Evolutionary conservation across 495 filamentous ascomycete genomes (phyloP).

Genomic region (Penicillium odoratum): DNA sequence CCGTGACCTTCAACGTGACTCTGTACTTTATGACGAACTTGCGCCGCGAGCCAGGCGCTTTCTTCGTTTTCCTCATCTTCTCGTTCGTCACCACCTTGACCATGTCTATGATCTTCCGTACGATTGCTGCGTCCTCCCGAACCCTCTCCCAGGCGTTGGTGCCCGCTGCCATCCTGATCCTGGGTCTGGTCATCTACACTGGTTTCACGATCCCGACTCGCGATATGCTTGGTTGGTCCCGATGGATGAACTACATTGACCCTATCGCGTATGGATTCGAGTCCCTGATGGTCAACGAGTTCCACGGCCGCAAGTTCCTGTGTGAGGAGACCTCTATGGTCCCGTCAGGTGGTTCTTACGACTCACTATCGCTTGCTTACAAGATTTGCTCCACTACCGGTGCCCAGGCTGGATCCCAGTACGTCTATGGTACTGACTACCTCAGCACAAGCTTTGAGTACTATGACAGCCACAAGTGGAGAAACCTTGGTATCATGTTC

Average conservation of each 20-base stretch:
- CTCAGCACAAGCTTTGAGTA: conserved; percentile 57
- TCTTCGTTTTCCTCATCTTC: conserved; percentile 64
- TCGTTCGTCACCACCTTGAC: conserved; percentile 56
- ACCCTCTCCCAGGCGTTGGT: conserved; percentile 55
- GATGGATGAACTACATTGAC: conserved; percentile 54
- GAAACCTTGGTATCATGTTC: conserved; percentile 69
- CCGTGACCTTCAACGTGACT: conserved; percentile 56
- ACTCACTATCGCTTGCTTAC: conserved; percentile 14
- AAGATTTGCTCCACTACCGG: conserved; percentile 57
- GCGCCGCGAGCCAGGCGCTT: conserved; percentile 45
- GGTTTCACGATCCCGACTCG: conserved; percentile 52
- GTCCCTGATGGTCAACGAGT: conserved; percentile 59
- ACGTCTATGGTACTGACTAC: conserved; percentile 53
- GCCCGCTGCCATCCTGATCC: conserved; percentile 50
- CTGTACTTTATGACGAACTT: conserved; percentile 64
- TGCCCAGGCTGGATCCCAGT: conserved; percentile 43
- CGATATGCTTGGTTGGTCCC: conserved; percentile 56
- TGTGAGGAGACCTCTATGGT: conserved; percentile 38
- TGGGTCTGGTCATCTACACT: conserved; percentile 54
- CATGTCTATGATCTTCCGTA: conserved; percentile 60
- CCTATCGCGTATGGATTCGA: conserved; percentile 54
- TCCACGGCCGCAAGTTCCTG: conserved; percentile 51
- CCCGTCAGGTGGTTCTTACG: neutral
- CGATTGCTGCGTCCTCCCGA: conserved; percentile 51
- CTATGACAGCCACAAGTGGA: conserved; percentile 59